Evolutionary conservation across 345 rosid genomes (phyloP), one percentile per base, ranked within the genome.

Genomic region (Xanthoceras sorbifolium): DNA sequence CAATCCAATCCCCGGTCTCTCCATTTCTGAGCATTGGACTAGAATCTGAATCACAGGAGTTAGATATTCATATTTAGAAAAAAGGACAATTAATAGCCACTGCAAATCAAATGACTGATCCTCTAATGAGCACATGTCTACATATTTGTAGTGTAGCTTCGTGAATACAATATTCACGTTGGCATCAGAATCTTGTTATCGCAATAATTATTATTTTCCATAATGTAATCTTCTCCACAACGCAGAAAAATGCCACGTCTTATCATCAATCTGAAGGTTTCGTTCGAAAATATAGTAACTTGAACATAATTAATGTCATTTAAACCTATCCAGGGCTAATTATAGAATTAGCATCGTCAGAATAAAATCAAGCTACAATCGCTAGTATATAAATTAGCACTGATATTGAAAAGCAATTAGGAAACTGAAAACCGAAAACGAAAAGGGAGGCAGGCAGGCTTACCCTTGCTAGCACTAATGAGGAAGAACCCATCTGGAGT

Each of bases 401-500:
- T 42, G 10, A 10, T 22, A 20, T 7, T 20, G 5, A 65, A 25
- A 65, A 34, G 2, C n/a, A 66, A n/a, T 66, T 22, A 52, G 10
- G 3, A 38, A 54, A 18, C 46, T 14, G 20, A 14, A 25, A 25
- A 52, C 38, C 28, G n/a, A 44, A 48, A 42, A 38, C 42, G 3
- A 14, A 66, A 71, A 46, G 7, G 55, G 64, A 64, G 44, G 18
- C 3, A 8, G 36, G 28, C 18, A 50, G 18, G 29, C 79, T 38
- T 76, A 92, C 93, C 97, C 83, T 92, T 92, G 86, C 97, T 92
- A 67, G 97, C 97, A 84, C 93, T 90, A 54, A 92, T 88, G 81
- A 90, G 89, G 69, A 92, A 92, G 85, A 87, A 92, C 4, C 97
- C 97, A 92, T 92, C 97, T 22, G 92, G 94, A 67, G 97, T 90